Base-by-base conservation (phyloP, 1,284 basidiomycete genomes). In the Cryptococcus sp. region DNA sequence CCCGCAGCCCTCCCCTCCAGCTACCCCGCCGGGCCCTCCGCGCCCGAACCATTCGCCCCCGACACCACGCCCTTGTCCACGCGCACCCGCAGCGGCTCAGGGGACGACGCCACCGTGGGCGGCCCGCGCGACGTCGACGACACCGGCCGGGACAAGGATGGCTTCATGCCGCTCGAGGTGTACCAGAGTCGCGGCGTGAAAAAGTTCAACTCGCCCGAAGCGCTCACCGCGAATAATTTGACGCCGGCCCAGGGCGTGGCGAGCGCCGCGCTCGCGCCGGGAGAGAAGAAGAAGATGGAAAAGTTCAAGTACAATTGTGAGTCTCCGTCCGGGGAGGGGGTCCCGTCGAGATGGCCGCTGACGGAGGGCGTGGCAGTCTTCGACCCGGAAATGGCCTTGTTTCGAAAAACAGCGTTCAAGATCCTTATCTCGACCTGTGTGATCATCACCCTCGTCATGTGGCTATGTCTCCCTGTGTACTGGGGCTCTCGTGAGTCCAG, bases 401-500 rank as follows among this genome's bases (percentile, higher is more conserved):
- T 72, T 46, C 59, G 73, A 21, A 59, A 57, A 16, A 62, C 73
- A 45, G 66, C 64, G 4, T 52, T 70, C 53, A 74, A 77, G 59
- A 70, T 75, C 45, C 55, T 75, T 7, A 59, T 53, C 2, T 50
- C 51, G 13, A 62, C 66, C 4, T 35, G 62, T 35, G 57, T 71
- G 12, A 52, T 76, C 37, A 68, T 61, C 24, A 70, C 64, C 28
- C 20, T 75, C 8, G 54, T 76, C 61, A 72, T 75, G 66, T 77
- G 75, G 75, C 16, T 61, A 11, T 70, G 68, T 56, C 61, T 71
- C 1, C 70, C 74, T 5, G 38, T 75, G 4, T 81, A 80, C 64
- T 82, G 80, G 80, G 80, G 79, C 18, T 79, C 79, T 11, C 69
- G 80, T 60, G 65, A 73, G 57, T 70, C 15, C 40, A 21, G 24